phyloP scores from a whole-genome alignment of 805 yeast genomes.

The Candida schatavii region DNA sequence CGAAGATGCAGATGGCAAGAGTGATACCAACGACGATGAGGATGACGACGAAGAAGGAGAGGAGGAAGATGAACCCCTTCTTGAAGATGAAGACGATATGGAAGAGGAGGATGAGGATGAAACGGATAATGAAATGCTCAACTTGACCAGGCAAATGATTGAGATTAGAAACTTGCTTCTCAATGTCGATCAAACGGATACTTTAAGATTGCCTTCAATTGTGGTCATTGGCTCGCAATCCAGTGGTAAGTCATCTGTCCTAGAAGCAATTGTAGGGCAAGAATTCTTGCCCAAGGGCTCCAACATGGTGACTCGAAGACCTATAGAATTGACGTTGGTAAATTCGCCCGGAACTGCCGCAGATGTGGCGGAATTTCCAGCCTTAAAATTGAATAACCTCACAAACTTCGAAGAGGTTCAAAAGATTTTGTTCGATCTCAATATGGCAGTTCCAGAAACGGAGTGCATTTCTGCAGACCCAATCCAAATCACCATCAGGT shows the following conservation, averaged over 20 bases:
- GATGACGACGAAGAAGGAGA: constrained; percentile 37
- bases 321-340: constrained; percentile 89
- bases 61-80: constrained; percentile 47
- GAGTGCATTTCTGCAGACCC: constrained; percentile 94
- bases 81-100: constrained; percentile 42
- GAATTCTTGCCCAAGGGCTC: constrained; percentile 96
- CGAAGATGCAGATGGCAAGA: constrained; percentile 22
- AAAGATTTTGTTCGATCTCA: constrained; percentile 78
- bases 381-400: constrained; percentile 73
- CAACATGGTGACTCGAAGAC: constrained; percentile 97
- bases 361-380: constrained; percentile 92
- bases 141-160: constrained; percentile 92
- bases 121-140: constrained; percentile 78
- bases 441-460: constrained; percentile 83
- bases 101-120: constrained; percentile 47
- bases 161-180: constrained; percentile 82
- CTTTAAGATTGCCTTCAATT: constrained; percentile 84
- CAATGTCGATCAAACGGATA: constrained; percentile 71
- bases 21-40: too few relatives aligned
- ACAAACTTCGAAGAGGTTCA: constrained; percentile 90
- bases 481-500: constrained; percentile 84
- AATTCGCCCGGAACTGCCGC: constrained; percentile 80
- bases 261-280: constrained; percentile 96
- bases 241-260: constrained; percentile 93
- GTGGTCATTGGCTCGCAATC: constrained; percentile 98